Percentiles rank a stretch among this genome's conserved stretches.
Conservation (phyloP, 2,329 filamentous ascomycete genomes). For the Phymatotrichopsis omnivora region DNA sequence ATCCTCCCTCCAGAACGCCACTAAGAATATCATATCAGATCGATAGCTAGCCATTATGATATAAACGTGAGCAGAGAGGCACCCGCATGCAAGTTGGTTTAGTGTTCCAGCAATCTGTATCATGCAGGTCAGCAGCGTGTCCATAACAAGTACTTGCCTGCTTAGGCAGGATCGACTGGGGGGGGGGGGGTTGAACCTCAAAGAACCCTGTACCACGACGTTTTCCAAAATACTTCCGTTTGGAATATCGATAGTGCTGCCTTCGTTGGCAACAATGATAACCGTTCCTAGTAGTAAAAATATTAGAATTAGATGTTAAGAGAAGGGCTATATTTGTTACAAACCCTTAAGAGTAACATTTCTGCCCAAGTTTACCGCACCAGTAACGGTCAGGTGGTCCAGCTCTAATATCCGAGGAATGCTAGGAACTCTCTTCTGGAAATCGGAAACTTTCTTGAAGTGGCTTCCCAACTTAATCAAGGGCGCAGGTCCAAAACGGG, state of each 20-base stretch:
- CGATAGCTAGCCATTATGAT: no score
- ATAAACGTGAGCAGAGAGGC: no score
- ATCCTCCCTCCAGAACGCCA: no score
- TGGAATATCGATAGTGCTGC: constrained; percentile 93
- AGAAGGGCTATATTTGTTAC: constrained; percentile 7
- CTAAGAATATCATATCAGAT: no score
- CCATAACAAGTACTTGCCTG: not conserved
- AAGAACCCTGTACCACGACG: constrained; percentile 94
- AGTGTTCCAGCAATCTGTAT: constrained; percentile 25
- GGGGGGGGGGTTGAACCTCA: constrained; percentile 45
- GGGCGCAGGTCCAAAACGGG: constrained; percentile 89
- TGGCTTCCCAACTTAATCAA: constrained; percentile 97
- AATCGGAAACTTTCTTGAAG: constrained; percentile 99
- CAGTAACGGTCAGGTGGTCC: constrained; percentile 93
- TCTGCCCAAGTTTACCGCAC: constrained; percentile 90
- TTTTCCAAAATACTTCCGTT: constrained; percentile 97
- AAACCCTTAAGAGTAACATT: constrained; percentile 86
- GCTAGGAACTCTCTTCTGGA: constrained; percentile 75
- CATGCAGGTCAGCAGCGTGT: not conserved
- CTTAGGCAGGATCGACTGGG: not conserved
- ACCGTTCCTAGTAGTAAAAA: constrained; percentile 53
- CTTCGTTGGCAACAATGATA: constrained; percentile 97
- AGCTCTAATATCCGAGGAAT: constrained; percentile 88
- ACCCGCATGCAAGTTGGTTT: constrained; percentile 5
- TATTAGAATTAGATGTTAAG: constrained; percentile 12